Conservation (phyloP, 2,329 filamentous ascomycete species). For the Truncatella angustata region DNA sequence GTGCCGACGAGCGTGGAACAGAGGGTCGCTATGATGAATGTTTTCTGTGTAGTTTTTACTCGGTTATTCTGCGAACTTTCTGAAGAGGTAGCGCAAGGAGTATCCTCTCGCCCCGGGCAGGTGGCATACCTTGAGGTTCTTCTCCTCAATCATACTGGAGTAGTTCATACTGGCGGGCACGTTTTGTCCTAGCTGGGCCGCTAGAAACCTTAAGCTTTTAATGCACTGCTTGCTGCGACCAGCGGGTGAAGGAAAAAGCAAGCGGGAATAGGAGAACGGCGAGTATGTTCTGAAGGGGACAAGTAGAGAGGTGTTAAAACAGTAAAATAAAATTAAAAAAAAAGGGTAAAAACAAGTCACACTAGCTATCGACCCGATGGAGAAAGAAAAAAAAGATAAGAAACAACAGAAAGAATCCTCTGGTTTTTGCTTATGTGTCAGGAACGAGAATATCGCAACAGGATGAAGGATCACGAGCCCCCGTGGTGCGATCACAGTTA, state of each 20-base stretch:
- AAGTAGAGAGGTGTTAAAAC: not conserved
- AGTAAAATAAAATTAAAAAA: not conserved
- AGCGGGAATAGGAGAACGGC: not conserved
- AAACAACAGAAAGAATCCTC: not conserved
- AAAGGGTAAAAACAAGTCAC: not conserved
- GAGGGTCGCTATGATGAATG: constrained; percentile 37
- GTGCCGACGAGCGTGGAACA: constrained; percentile 37
- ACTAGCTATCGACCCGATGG: not conserved
- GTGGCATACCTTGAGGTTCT: constrained; percentile 29
- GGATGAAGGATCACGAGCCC: constrained; percentile 5
- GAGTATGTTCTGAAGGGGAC: not conserved
- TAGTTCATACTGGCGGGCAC: constrained; percentile 12
- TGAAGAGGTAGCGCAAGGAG: too few species aligned
- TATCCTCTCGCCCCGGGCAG: too few species aligned
- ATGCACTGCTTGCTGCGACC: not conserved
- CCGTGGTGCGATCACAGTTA: not conserved
- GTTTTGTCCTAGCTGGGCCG: not conserved
- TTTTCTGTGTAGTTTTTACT: too few species aligned
- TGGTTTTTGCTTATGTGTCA: not conserved
- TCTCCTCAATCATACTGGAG: constrained; percentile 34
- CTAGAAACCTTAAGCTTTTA: not conserved
- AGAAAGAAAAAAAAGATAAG: not conserved
- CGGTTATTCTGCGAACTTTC: too few species aligned
- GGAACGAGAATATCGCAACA: not conserved
- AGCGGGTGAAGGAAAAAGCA: not conserved